Base-by-base conservation (phyloP, 345 rosid genomes). In the Noccaea bulbosa region DNA sequence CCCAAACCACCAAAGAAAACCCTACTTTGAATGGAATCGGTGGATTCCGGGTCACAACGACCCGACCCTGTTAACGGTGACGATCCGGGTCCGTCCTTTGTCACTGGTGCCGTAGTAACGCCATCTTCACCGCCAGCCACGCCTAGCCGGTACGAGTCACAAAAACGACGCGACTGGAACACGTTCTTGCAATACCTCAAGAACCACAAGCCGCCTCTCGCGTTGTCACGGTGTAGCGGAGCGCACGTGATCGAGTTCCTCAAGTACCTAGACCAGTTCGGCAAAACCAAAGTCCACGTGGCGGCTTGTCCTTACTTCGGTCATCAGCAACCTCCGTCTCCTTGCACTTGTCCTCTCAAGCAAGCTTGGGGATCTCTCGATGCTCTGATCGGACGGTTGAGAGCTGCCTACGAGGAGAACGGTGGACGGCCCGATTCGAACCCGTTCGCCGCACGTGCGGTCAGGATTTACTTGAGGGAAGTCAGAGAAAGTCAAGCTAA, bases 341-440 rank as follows among this genome's bases (percentile, higher is more conserved):
- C 90, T 8, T 87, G 92, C 30, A 70, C 85, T 4, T 87, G 92
- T 34, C 92, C 92, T 44, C 80, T 85, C 8, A 87, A 79, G 53
- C 92, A 87, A 51, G 92, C 92, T 1, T 87, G 92, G 90, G 92
- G 92, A 10, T 85, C 90, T 77, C 85, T 87, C 30, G 92, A 87
- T 59, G 92, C 92, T 64, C 70, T 87, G 75, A 83, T 87, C 82
- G 92, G 92, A 74, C 85, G 92, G 74, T 72, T 87, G 43, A 82
- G 92, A 71, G 92, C 92, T 6, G 92, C 92, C 4, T 87, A 81
- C 39, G 92, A 87, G 73, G 92, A 87, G 57, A 83, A 85, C 79
- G 84, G 85, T 6, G 92, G 92, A 24, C 76, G 79, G 64, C 83
- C 83, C 0, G 92, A 87, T 48, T 87, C 77, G 0, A 87, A 87